Base-by-base conservation (phyloP, 2,329 filamentous ascomycete genomes). In the Cytospora schulzeri region DNA sequence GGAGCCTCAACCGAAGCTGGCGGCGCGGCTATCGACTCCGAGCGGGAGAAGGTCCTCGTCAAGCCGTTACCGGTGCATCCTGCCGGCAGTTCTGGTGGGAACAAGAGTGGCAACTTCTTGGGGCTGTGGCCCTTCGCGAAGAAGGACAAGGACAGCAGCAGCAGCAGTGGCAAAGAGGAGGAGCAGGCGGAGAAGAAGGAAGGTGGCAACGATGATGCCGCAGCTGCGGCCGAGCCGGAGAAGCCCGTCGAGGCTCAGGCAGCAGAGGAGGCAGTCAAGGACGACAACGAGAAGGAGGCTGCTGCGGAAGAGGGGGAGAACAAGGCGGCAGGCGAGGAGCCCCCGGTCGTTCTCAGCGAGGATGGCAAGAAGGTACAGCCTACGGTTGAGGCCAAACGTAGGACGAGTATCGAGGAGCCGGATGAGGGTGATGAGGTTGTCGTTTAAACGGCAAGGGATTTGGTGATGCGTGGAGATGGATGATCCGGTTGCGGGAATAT, bases 61-160 rank as follows among this genome's bases (percentile, higher is more conserved):
- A 83, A 84, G 68, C 85, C 85, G 2, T 76, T 86, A 3, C 79
- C 83, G 0, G 78, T 86, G 8, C 83, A 87, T 60, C 83, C 83
- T 1, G 76, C 79, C 12, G 78, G 76, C 52, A 76, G 71, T 4
- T 73, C 74, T 9, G 68, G 65, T 15, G 61, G 71, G 19, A 71
- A 74, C 28, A 78, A 74, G 29, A 70, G 71, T 0, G 45, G 60
- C 15, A 62, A 62, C 11, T 81, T 87, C 48, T 81, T 82, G 56
- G 83, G 84, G 26, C 76, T 87, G 6, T 87, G 85, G 85, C 85
- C 85, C 0, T 87, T 87, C 69, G 80, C 81, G n/a, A 76, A 78
- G 51, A 66, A 66, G 50, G 65, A 66, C 50, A 64, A 66, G 33
- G 62, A 66, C 17, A 54, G 33, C 22, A 41, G 73, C 6, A 24